Evolutionary conservation across 2,329 filamentous ascomycete genomes (phyloP).

Genomic region (Aspergillus thermomutatus): DNA sequence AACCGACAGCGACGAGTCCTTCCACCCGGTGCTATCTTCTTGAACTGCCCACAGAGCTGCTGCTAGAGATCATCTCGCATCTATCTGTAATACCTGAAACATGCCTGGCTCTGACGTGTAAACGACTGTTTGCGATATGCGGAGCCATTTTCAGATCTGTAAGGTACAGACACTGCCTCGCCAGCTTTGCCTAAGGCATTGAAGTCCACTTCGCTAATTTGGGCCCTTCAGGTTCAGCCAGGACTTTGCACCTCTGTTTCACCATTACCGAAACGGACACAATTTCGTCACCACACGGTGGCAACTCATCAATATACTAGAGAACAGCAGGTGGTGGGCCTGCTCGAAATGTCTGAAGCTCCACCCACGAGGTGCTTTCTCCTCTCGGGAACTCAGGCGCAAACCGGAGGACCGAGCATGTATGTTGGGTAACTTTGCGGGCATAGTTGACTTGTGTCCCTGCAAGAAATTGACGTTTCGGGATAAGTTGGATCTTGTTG

Average conservation of each 20-base stretch:
- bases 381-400: conserved; percentile 31
- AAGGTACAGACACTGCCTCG: not conserved
- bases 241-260: conserved; percentile 39
- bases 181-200: conserved; percentile 4
- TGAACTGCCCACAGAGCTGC: conserved; percentile 37
- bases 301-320: conserved; percentile 35
- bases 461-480: conserved; percentile 40
- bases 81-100: conserved; percentile 33
- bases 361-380: conserved; percentile 34
- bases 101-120: conserved; percentile 38
- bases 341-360: conserved; percentile 39
- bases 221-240: conserved; percentile 23
- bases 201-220: conserved; percentile 26
- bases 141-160: conserved; percentile 20
- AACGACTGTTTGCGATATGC: conserved; percentile 34
- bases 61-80: conserved; percentile 36
- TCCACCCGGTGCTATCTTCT: conserved; percentile 29
- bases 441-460: conserved; percentile 38
- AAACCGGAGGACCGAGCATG: conserved; percentile 32
- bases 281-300: conserved; percentile 36
- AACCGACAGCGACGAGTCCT: conserved; percentile 13
- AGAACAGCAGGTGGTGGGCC: conserved; percentile 32
- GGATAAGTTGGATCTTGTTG: conserved; percentile 34
- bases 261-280: conserved; percentile 37
- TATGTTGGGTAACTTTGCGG: conserved; percentile 32